phyloP scores from a whole-genome alignment of 495 filamentous ascomycete genomes.

The Daldinia childiae region DNA sequence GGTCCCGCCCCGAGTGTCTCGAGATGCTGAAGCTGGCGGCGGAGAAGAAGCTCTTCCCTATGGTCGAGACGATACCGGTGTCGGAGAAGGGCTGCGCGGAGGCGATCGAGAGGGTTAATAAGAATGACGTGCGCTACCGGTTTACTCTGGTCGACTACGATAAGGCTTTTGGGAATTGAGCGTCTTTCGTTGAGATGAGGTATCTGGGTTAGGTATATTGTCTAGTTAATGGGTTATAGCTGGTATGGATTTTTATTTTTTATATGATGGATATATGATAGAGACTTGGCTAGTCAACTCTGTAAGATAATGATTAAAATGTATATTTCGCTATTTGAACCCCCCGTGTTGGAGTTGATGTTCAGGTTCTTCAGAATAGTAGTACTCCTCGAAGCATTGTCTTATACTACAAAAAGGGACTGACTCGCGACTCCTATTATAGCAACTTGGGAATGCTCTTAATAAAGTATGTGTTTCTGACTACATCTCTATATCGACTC shows the following conservation, averaged over 20 bases:
- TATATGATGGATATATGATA: background rate
- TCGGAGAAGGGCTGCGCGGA: conserved; percentile 75
- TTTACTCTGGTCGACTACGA: conserved; percentile 73
- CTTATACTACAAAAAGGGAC: too few species aligned
- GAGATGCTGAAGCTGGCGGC: conserved; percentile 78
- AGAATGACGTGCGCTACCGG: conserved; percentile 73
- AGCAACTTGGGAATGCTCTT: too few species aligned
- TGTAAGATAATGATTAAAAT: background rate
- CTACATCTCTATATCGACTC: too few species aligned
- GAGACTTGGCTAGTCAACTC: background rate
- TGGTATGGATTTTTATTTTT: too few species aligned
- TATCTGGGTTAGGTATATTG: too few species aligned
- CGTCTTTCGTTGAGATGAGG: background rate
- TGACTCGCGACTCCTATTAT: too few species aligned
- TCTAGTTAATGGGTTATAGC: background rate
- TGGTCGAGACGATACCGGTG: conserved; percentile 76
- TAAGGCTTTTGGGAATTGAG: conserved; percentile 62
- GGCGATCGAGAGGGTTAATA: conserved; percentile 73
- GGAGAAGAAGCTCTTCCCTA: conserved; percentile 76
- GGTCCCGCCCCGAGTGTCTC: conserved; percentile 74
- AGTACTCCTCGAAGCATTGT: too few species aligned
- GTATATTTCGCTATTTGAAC: background rate
- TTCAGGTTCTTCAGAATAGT: too few species aligned
- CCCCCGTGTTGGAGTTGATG: too few species aligned
- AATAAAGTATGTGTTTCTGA: too few species aligned